phyloP scores from a whole-genome alignment of 2,329 filamentous ascomycete genomes.

The Trichoderma aggressivum region DNA sequence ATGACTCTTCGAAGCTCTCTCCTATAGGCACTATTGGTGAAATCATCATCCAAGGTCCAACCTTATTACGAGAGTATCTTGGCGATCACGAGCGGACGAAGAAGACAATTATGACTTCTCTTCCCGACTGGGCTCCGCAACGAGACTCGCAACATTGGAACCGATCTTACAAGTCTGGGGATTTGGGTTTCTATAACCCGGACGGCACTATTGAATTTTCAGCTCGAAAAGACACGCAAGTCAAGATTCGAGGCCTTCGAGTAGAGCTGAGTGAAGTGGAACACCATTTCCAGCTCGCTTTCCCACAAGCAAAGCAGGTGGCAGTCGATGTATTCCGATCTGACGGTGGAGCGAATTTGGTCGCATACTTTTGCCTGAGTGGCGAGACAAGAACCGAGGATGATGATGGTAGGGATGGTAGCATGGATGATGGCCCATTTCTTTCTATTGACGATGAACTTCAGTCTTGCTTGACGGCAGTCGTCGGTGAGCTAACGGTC shows the following conservation, averaged over 20 bases:
- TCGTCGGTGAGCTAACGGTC: background rate
- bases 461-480: background rate
- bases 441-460: background rate
- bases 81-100: background rate
- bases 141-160: background rate
- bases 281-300: background rate
- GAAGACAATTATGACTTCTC: constrained; percentile 1
- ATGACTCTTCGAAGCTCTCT: background rate
- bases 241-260: constrained; percentile 8
- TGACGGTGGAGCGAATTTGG: background rate
- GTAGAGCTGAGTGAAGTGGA: constrained; percentile 13
- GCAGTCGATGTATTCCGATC: constrained; percentile 16
- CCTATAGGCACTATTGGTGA: constrained; percentile 10
- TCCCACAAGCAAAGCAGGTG: constrained; percentile 9
- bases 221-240: constrained; percentile 5
- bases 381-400: background rate
- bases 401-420: background rate
- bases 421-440: background rate
- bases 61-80: background rate
- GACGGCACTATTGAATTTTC: constrained; percentile 5
- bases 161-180: background rate
- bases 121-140: constrained; percentile 2
- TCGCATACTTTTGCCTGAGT: constrained; percentile 8
- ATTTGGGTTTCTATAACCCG: constrained; percentile 5
- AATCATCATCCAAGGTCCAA: constrained; percentile 9